Conservation (phyloP, 2,329 filamentous ascomycete genomes). For the Teratosphaeria epicoccoides region DNA sequence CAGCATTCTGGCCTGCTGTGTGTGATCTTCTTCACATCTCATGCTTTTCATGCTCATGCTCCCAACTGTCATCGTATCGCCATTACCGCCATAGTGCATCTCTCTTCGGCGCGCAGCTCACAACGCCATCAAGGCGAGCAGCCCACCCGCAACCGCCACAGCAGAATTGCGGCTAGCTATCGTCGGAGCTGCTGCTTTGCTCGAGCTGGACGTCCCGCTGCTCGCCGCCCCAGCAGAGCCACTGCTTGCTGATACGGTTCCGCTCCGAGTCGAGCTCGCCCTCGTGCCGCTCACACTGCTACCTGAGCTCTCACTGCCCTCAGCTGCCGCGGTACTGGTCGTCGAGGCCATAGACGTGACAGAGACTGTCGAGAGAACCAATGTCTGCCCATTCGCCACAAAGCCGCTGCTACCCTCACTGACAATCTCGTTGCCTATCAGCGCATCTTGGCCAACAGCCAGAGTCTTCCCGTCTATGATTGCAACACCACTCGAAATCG, state of each 20-base stretch:
- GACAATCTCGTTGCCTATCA: constrained; percentile 6
- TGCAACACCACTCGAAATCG: constrained; percentile 5
- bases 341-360: background rate
- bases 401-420: constrained; percentile 2
- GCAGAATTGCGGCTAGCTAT: background rate
- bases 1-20: too few species aligned
- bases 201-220: background rate
- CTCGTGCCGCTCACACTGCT: background rate
- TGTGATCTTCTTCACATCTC: background rate
- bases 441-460: background rate
- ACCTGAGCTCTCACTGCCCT: background rate
- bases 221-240: background rate
- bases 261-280: background rate
- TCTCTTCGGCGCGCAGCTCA: background rate
- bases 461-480: constrained; percentile 14
- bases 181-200: background rate
- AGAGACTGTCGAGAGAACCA: background rate
- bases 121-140: background rate
- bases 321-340: background rate
- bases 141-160: background rate
- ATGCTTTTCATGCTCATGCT: background rate
- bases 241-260: background rate
- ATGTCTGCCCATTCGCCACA: constrained; percentile 5
- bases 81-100: background rate
- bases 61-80: background rate